phyloP scores from a whole-genome alignment of 352 stramenopile species.

The Pythium apleroticum region DNA sequence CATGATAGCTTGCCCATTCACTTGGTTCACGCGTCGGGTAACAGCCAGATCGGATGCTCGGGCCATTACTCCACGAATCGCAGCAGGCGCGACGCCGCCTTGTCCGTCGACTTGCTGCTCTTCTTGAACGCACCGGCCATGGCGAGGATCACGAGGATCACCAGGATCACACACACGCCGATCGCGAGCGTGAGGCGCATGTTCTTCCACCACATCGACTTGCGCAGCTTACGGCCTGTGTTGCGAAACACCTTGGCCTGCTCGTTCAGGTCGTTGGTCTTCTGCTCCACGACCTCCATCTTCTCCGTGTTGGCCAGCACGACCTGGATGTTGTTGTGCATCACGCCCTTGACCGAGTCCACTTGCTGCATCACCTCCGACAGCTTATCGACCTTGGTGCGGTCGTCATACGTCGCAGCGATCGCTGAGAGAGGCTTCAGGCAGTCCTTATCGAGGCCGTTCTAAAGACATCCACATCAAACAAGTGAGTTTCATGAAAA shows the following conservation, averaged over 20 bases:
- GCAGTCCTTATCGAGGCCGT: constrained; percentile 78
- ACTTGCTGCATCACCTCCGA: constrained; percentile 84
- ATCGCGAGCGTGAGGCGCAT: constrained; percentile 74
- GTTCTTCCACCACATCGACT: constrained; percentile 89
- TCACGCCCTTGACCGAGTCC: constrained; percentile 77
- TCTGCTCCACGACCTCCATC: constrained; percentile 87
- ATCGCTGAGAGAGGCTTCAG: constrained; percentile 61
- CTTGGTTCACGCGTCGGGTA: constrained; percentile 3
- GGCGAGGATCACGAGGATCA: constrained; percentile 75
- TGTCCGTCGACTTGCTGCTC: constrained; percentile 21
- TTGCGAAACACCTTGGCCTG: constrained; percentile 88
- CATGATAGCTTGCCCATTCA: background rate
- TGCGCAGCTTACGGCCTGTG: constrained; percentile 73
- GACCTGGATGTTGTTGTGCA: constrained; percentile 89
- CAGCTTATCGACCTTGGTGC: constrained; percentile 86
- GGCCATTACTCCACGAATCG: constrained; percentile 22
- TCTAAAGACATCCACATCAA: constrained; percentile 27
- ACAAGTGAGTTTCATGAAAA: background rate
- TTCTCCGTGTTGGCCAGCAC: constrained; percentile 88
- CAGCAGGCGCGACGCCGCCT: constrained; percentile 25
- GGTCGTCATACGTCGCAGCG: constrained; percentile 75
- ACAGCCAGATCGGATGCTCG: background rate
- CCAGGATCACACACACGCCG: constrained; percentile 56
- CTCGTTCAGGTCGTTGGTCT: constrained; percentile 86
- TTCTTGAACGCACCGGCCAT: constrained; percentile 78